phyloP scores from a whole-genome alignment of 768 basidiomycete genomes.

The Phlebiopsis flavidoalba region DNA sequence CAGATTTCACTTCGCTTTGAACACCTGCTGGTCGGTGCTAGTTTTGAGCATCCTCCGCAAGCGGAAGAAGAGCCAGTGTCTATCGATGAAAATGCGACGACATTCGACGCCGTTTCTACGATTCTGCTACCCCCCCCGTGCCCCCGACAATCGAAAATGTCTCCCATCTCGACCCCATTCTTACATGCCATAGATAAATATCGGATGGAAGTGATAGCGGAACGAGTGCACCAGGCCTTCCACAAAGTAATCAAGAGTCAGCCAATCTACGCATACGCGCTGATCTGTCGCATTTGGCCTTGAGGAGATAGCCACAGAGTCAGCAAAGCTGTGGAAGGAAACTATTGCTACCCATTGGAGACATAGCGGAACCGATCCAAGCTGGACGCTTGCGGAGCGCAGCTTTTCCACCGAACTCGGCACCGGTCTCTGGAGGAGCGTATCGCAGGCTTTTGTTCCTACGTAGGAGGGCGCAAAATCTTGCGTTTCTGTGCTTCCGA shows the following conservation, averaged over 20 bases:
- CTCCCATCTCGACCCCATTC: conserved; percentile 11
- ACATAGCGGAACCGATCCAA: not conserved
- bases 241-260: not conserved
- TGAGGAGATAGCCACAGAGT: conserved; percentile 12
- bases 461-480: not conserved
- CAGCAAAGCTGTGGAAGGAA: conserved; percentile 3
- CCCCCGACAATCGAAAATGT: conserved; percentile 7
- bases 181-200: conserved; percentile 23
- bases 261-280: conserved; percentile 12
- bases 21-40: too few relatives aligned
- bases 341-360: not conserved
- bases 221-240: not conserved
- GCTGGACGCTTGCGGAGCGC: not conserved
- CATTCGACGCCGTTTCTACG: conserved; percentile 19
- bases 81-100: conserved; percentile 15
- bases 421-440: conserved; percentile 7
- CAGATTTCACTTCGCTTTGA: too few relatives aligned
- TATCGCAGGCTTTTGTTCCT: conserved; percentile 12
- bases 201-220: conserved; percentile 16
- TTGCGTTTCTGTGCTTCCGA: not conserved
- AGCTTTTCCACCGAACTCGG: conserved; percentile 12
- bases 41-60: not conserved
- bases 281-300: conserved; percentile 12
- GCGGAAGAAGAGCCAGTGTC: not conserved
- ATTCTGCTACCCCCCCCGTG: conserved; percentile 18